Evolutionary conservation across 1,284 basidiomycete genomes (phyloP), one percentile per base, ranked within the genome.

Genomic region (Cryptococcus depauperatus): DNA sequence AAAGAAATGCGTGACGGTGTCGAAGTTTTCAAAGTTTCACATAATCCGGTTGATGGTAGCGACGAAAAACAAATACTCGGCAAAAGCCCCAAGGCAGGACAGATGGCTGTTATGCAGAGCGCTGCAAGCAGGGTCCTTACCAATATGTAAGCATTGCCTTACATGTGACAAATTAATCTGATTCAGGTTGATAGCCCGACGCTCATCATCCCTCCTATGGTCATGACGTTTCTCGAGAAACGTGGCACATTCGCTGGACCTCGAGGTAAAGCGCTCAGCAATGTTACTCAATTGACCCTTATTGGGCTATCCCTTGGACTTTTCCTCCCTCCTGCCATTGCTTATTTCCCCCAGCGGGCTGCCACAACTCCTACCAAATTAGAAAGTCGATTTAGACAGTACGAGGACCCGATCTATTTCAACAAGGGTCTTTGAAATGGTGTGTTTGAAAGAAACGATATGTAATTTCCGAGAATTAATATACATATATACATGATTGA

Each of bases 1-100:
- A 77, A 77, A 55, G 76, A 77, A 62, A 75, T 77, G 65, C 59
- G 71, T 8, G 74, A 77, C 50, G 76, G 76, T 16, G 68, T 76
- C 37, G 68, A 71, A 28, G 68, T 77, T 13, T 77, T 64, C 61
- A 59, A 66, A 33, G 35, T 70, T 19, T 51, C 46, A 1, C 33
- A 52, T 5, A 47, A 58, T 45, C 47, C 59, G 18, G 48, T 45
- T 13, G 51, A 58, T 34, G 61, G 59, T 28, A 33, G 54, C 33
- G 65, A 67, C 39, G 57, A 62, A 40, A 64, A 69, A 50, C 40
- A 63, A 18, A 51, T 66, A 9, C 57, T 77, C 5, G 76, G 76
- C 27, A 73, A 73, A 52, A 66, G 61, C 16, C 47, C 64, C 3
- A 67, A 64, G 26, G 76, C 76, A 0, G 76, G 76, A 5, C 62